Evolutionary conservation across 495 filamentous ascomycete species (phyloP).

Genomic region (Penicillium pulvis): DNA sequence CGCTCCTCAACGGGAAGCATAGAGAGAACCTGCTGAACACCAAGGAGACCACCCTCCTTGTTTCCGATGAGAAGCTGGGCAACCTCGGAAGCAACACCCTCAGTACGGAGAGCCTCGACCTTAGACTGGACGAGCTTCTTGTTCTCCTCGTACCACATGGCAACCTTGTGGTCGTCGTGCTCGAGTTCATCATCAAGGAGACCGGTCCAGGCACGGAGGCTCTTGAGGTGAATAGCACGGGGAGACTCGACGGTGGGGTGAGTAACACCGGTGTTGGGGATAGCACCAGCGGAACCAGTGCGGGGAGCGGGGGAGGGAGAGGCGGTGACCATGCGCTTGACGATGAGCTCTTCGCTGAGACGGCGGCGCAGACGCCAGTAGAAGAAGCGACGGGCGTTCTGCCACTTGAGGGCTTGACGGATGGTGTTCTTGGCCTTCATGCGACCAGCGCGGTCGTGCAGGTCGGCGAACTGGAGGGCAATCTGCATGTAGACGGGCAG

Average conservation of each 20-base stretch:
- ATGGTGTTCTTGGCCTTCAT: slow-evolving; percentile 98
- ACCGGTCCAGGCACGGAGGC: slow-evolving; percentile 76
- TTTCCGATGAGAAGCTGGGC: slow-evolving; percentile 72
- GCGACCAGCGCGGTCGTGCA: slow-evolving; percentile 95
- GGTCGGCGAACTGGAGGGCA: slow-evolving; percentile 90
- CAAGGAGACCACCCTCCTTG: slow-evolving; percentile 79
- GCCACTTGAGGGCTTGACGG: slow-evolving; percentile 79
- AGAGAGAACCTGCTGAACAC: slow-evolving; percentile 79
- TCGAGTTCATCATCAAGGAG: slow-evolving; percentile 66
- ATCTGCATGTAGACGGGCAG: slow-evolving; percentile 93
- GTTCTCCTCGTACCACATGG: slow-evolving; percentile 98
- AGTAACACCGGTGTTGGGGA: slow-evolving; percentile 32
- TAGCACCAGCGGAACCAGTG: slow-evolving; percentile 33
- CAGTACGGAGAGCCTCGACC: slow-evolving; percentile 76
- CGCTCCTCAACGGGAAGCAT: slow-evolving; percentile 87
- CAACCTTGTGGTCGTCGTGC: slow-evolving; percentile 76
- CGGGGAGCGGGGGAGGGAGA: slow-evolving; percentile 34
- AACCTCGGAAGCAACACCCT: slow-evolving; percentile 77
- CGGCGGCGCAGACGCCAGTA: slow-evolving; percentile 98
- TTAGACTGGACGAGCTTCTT: slow-evolving; percentile 74
- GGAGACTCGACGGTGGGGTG: slow-evolving; percentile 39
- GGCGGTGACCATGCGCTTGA: slow-evolving; percentile 78
- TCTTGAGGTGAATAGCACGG: slow-evolving; percentile 64
- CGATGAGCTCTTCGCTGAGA: slow-evolving; percentile 93
- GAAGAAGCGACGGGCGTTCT: slow-evolving; percentile 94